Conservation (phyloP, 495 filamentous ascomycete species). For the Aspergillus nanangensis region DNA sequence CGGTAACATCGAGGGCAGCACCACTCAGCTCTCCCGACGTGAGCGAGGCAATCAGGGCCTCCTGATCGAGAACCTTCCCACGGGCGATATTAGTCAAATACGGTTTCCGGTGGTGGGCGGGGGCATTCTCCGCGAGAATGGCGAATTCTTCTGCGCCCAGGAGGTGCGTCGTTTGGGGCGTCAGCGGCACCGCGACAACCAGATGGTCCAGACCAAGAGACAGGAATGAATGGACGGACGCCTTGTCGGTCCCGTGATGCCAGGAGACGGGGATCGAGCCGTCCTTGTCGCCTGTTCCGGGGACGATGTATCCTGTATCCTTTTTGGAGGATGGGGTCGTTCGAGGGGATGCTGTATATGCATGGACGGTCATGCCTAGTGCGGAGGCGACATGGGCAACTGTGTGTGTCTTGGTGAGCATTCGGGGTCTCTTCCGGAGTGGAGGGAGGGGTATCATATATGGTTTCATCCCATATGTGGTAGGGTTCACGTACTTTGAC, state of each 20-base stretch:
- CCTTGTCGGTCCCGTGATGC: constrained; percentile 63
- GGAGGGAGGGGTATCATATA: too few relatives aligned
- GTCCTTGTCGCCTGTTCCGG: constrained; percentile 73
- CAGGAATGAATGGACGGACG: constrained; percentile 61
- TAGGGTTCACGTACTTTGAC: constrained; percentile 49
- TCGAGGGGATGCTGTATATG: constrained; percentile 68
- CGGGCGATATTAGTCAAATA: constrained; percentile 74
- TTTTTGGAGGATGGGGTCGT: constrained; percentile 49
- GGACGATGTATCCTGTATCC: constrained; percentile 66
- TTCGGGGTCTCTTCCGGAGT: too few relatives aligned
- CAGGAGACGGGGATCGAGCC: constrained; percentile 66
- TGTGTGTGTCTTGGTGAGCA: too few relatives aligned
- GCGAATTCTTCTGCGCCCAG: constrained; percentile 62
- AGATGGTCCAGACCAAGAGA: constrained; percentile 67
- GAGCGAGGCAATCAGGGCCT: constrained; percentile 58
- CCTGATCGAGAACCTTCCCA: constrained; percentile 66
- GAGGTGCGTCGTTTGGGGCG: constrained; percentile 58
- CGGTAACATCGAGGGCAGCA: constrained; percentile 79
- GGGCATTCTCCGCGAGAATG: constrained; percentile 49
- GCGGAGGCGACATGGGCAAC: constrained; percentile 63
- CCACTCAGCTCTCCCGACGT: constrained; percentile 49
- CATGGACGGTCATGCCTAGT: constrained; percentile 76
- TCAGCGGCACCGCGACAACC: constrained; percentile 71
- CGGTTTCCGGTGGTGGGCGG: constrained; percentile 16
- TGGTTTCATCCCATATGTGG: too few relatives aligned